These are phyloP conservation scores for Macroventuria anomochaeta DNA, from an alignment of 2,329 filamentous ascomycete genomes.

Conservation along the genomic window DNA sequence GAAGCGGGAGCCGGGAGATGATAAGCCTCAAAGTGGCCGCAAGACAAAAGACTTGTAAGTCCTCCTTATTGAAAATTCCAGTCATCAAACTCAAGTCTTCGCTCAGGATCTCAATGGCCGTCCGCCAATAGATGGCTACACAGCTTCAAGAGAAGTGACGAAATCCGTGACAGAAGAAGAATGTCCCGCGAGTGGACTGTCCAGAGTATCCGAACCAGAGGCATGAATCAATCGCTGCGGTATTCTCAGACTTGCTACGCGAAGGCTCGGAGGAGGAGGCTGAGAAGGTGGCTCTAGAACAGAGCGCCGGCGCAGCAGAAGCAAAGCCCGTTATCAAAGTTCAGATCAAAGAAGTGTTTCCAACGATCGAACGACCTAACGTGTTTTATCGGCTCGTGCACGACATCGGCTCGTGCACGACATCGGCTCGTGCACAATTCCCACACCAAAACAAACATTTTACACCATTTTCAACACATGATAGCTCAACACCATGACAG, in stretches of 20 bases:
- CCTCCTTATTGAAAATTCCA: background rate
- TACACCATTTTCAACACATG: no score
- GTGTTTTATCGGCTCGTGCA: background rate
- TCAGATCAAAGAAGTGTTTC: no score
- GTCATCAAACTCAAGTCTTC: background rate
- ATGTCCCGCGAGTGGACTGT: background rate
- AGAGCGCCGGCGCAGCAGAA: no score
- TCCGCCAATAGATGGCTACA: conserved; percentile 4
- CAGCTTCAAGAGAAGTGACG: background rate
- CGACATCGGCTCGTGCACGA: no score
- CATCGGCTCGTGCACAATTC: no score
- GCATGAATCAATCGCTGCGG: background rate
- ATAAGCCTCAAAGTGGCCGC: background rate
- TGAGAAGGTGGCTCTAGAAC: no score
- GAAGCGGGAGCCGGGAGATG: background rate
- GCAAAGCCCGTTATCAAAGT: no score
- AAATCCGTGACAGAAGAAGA: background rate
- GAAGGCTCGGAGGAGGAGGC: background rate
- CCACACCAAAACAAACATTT: no score
- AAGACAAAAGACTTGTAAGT: background rate
- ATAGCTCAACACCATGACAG: no score
- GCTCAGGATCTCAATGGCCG: background rate
- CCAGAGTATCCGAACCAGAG: background rate
- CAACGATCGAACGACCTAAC: no score
- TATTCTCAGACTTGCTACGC: background rate